These are phyloP conservation scores for Takashimella koratensis DNA, from an alignment of 1,284 basidiomycete species.

Conservation along the genomic window DNA sequence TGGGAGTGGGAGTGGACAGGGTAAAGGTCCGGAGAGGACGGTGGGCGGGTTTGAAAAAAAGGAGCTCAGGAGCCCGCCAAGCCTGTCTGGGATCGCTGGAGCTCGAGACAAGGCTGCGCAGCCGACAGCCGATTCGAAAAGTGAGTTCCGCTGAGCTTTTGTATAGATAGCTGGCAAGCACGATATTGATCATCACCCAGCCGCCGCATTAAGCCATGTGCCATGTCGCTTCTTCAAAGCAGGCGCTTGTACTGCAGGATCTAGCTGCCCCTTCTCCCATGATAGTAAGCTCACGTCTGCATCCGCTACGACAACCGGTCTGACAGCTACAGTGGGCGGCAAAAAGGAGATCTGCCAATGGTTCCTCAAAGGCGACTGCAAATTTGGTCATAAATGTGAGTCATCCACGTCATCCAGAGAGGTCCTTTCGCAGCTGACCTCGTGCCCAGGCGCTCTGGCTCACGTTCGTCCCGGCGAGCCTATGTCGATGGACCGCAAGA, in stretches of 20 bases:
- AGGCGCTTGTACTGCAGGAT: slow-evolving; percentile 86
- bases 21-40: slow-evolving; percentile 26
- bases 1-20: slow-evolving; percentile 1
- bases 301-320: neutral
- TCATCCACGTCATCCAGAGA: slow-evolving; percentile 6
- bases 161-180: too few relatives aligned
- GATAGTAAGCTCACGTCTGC: slow-evolving; percentile 42
- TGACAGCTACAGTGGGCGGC: slow-evolving; percentile 57
- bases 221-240: slow-evolving; percentile 98
- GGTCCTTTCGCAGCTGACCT: neutral
- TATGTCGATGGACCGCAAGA: slow-evolving; percentile 93
- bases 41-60: slow-evolving; percentile 38
- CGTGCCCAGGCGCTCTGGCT: slow-evolving; percentile 63
- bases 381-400: slow-evolving; percentile 91
- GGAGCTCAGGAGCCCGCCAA: slow-evolving; percentile 16
- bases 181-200: slow-evolving; percentile 4
- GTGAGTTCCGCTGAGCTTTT: slow-evolving; percentile 4
- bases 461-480: slow-evolving; percentile 91
- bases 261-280: slow-evolving; percentile 95
- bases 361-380: slow-evolving; percentile 83
- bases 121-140: slow-evolving; percentile 4
- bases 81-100: slow-evolving; percentile 10
- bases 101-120: slow-evolving; percentile 12
- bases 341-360: slow-evolving; percentile 91
- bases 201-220: slow-evolving; percentile 71